Evolutionary conservation across 164 flowering plant genomes (phyloP).

Genomic region (Platanus orientalis): DNA sequence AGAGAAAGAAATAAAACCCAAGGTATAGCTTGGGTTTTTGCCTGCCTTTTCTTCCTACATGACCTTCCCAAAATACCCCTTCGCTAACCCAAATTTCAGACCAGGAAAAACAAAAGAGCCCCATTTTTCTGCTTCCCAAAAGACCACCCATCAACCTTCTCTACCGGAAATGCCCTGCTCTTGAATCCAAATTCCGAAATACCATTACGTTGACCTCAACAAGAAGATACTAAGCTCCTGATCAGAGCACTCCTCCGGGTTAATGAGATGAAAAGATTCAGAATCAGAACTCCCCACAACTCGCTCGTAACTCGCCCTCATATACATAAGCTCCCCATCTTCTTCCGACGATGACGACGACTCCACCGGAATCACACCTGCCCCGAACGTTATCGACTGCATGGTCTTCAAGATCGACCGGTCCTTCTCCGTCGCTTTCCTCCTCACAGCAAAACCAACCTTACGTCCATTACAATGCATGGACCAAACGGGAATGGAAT

Average conservation of each 20-base stretch:
- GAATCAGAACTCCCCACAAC: constrained; percentile 64
- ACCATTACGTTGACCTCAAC: constrained; percentile 42
- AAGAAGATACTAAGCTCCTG: constrained; percentile 88
- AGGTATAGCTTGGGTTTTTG: too few relatives aligned
- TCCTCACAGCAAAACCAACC: constrained; percentile 52
- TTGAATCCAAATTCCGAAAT: not conserved
- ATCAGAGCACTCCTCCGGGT: constrained; percentile 54
- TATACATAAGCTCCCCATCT: constrained; percentile 56
- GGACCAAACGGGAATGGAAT: constrained; percentile 66
- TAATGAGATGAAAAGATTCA: constrained; percentile 77
- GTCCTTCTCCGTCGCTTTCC: constrained; percentile 37
- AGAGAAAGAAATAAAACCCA: too few relatives aligned
- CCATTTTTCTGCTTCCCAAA: too few relatives aligned
- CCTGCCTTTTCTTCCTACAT: too few relatives aligned
- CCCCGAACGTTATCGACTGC: constrained; percentile 69
- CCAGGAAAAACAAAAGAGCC: too few relatives aligned
- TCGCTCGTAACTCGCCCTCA: constrained; percentile 79
- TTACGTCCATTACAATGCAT: constrained; percentile 64
- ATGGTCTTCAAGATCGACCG: constrained; percentile 50
- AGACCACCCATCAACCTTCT: not conserved
- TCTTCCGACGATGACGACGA: constrained; percentile 19
- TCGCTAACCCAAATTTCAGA: too few relatives aligned
- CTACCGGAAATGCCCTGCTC: constrained; percentile 8
- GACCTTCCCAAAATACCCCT: too few relatives aligned
- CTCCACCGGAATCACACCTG: constrained; percentile 64